Evolutionary conservation across 768 basidiomycete genomes (phyloP).

Genomic region (Lentinus brumalis): DNA sequence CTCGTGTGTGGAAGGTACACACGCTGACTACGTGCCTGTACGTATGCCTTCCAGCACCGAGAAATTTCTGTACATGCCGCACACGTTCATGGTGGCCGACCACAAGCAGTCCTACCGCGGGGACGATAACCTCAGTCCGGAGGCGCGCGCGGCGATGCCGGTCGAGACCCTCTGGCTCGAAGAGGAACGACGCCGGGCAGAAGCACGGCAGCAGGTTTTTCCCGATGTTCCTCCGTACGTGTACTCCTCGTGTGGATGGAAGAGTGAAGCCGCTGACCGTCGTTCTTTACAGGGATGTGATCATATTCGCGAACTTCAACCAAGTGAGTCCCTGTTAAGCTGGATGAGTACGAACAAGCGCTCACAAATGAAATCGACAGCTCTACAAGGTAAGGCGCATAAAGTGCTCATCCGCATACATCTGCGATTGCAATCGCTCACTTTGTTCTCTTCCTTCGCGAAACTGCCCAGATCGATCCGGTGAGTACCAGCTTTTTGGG

Average conservation of each 20-base stretch:
- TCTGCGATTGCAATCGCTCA: neutral
- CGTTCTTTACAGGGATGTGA: constrained; percentile 34
- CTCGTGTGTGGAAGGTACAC: neutral
- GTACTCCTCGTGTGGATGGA: neutral
- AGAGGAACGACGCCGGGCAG: constrained; percentile 41
- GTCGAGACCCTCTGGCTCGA: constrained; percentile 37
- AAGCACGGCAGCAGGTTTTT: constrained; percentile 42
- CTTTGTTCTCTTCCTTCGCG: neutral
- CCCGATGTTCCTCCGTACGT: constrained; percentile 46
- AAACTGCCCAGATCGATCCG: constrained; percentile 17
- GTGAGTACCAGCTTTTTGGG: constrained; percentile 6
- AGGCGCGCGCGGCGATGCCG: constrained; percentile 17
- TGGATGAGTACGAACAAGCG: constrained; percentile 10
- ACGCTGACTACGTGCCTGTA: neutral
- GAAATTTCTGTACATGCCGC: constrained; percentile 51
- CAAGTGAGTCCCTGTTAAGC: constrained; percentile 36
- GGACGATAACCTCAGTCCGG: constrained; percentile 26
- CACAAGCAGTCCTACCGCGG: constrained; percentile 47
- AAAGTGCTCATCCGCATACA: constrained; percentile 6
- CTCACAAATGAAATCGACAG: constrained; percentile 27
- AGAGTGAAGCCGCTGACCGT: neutral
- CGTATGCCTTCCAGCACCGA: constrained; percentile 35
- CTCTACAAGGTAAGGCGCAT: constrained; percentile 46
- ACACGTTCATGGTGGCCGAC: constrained; percentile 52
- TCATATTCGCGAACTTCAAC: constrained; percentile 58